These are phyloP conservation scores for Meyerozyma carpophila DNA, from an alignment of 1,139 yeast species.

Conservation along the genomic window DNA sequence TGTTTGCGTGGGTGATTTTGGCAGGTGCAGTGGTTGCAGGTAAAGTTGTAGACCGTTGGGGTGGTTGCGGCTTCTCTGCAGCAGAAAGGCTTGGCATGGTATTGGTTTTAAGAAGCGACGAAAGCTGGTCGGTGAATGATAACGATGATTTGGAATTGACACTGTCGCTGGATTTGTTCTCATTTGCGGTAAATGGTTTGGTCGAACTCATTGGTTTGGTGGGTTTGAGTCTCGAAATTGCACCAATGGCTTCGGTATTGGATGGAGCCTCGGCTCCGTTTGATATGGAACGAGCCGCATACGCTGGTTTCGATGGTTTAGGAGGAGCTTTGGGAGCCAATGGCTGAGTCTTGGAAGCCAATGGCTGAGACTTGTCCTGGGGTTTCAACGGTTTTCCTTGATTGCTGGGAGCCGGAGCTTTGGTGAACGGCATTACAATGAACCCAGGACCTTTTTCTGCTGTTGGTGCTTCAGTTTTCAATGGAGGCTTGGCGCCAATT, in stretches of 20 bases:
- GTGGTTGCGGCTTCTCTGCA: not conserved
- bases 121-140: not conserved
- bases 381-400: not conserved
- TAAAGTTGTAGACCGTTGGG: not conserved
- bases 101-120: not conserved
- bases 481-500: not conserved
- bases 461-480: not conserved
- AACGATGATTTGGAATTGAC: not conserved
- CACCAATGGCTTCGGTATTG: not conserved
- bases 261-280: not conserved
- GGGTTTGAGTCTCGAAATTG: not conserved
- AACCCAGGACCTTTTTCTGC: not conserved
- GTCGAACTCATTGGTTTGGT: not conserved
- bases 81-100: not conserved
- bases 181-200: not conserved
- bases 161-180: not conserved
- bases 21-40: not conserved
- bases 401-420: not conserved
- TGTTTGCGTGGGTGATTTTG: slow-evolving; percentile 53
- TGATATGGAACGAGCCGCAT: not conserved
- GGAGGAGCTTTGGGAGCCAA: not conserved
- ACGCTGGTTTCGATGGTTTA: not conserved
- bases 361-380: no score
- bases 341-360: not conserved
- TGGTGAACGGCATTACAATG: not conserved